Conservation (phyloP, 2,329 filamentous ascomycete genomes). For the Diaporthe nobilis region DNA sequence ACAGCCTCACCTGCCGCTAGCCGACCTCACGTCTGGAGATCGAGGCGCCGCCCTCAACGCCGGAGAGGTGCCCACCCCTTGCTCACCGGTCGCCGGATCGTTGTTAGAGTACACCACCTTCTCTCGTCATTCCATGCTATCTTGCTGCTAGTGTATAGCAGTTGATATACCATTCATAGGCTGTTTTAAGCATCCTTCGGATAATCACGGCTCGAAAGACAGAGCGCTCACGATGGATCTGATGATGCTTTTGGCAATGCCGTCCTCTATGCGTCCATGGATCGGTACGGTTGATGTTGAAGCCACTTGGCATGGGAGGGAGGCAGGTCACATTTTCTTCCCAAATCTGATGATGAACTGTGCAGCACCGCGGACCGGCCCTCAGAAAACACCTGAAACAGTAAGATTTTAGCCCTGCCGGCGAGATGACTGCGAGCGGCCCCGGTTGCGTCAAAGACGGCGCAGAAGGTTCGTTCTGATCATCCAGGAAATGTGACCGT, state of each 20-base stretch:
- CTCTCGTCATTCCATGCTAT: slow-evolving; percentile 16
- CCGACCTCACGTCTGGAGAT: slow-evolving; percentile 32
- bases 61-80: slow-evolving; percentile 33
- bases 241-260: neutral
- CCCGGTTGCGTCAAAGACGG: neutral
- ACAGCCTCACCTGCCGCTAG: slow-evolving; percentile 31
- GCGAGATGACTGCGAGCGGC: neutral
- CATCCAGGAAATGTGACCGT: slow-evolving; percentile 17
- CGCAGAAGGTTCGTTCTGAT: slow-evolving; percentile 2
- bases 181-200: slow-evolving; percentile 24
- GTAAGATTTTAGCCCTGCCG: slow-evolving; percentile 38
- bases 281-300: slow-evolving; percentile 13
- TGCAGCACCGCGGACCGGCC: slow-evolving; percentile 38
- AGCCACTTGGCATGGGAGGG: neutral
- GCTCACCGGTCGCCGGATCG: slow-evolving; percentile 39
- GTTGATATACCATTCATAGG: slow-evolving; percentile 26
- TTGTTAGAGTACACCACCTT: slow-evolving; percentile 38
- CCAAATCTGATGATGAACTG: slow-evolving; percentile 4
- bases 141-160: slow-evolving; percentile 29
- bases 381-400: slow-evolving; percentile 20
- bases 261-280: neutral
- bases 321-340: slow-evolving; percentile 10
- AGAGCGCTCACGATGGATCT: neutral
- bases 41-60: slow-evolving; percentile 23
- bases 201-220: slow-evolving; percentile 21